These are phyloP conservation scores for Boletus huronensis DNA, from an alignment of 768 basidiomycete genomes.

Conservation along the genomic window DNA sequence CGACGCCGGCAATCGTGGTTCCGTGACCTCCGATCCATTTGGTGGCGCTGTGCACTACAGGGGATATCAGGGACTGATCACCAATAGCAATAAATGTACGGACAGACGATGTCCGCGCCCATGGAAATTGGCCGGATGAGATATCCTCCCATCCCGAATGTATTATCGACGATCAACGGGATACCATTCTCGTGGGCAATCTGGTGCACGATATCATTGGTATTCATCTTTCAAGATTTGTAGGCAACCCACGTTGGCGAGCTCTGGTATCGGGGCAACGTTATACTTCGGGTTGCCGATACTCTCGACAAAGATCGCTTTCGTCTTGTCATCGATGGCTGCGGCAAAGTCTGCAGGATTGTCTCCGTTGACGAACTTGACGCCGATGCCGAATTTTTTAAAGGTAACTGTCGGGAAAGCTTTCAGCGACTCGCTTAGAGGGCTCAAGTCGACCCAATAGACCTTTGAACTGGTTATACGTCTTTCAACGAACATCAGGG, in stretches of 20 bases:
- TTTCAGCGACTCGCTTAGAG: neutral
- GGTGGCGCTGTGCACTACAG: conserved; percentile 64
- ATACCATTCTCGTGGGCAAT: conserved; percentile 69
- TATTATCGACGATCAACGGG: conserved; percentile 80
- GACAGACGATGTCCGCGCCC: conserved; percentile 74
- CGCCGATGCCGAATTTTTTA: conserved; percentile 10
- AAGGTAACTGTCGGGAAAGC: conserved; percentile 12
- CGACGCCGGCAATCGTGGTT: conserved; percentile 72
- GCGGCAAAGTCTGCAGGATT: conserved; percentile 56
- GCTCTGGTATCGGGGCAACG: conserved; percentile 53
- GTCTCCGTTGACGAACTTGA: conserved; percentile 51
- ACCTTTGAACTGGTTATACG: conserved; percentile 23
- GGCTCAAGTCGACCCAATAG: neutral
- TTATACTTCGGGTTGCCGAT: conserved; percentile 63
- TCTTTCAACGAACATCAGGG: neutral
- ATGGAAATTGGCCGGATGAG: conserved; percentile 65
- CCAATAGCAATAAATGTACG: conserved; percentile 4
- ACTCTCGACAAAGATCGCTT: conserved; percentile 54
- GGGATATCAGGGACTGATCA: neutral
- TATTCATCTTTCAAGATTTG: neutral
- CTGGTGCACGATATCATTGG: conserved; percentile 27
- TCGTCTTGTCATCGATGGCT: conserved; percentile 67
- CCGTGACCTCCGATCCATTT: conserved; percentile 87
- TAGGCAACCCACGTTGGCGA: conserved; percentile 51
- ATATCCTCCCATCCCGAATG: conserved; percentile 71